Base-by-base conservation (phyloP, 1,284 basidiomycete genomes). In the Rhodotorula sp. region DNA sequence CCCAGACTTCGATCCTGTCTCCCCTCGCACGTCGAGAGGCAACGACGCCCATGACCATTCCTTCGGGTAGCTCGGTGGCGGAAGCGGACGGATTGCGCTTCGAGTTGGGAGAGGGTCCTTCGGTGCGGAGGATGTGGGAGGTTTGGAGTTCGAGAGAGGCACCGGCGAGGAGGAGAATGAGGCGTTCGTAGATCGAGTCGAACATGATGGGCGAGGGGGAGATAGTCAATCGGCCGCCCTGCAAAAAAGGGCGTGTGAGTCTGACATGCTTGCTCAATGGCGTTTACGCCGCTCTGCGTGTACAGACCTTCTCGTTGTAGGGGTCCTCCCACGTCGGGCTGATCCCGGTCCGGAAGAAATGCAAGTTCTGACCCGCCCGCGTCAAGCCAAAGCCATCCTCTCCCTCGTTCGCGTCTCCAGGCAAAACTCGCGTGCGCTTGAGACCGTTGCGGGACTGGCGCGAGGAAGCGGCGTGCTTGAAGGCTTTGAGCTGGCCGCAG, bases 301-400 rank as follows among this genome's bases (percentile, higher is more conserved):
- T n/a, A n/a, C n/a, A n/a, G n/a, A n/a, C 70, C 58, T 74, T 72
- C 54, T 65, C 71, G 66, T 74, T 74, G 62, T 69, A 74, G n/a
- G 70, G 66, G 51, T 74, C 73, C 55, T 74, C 73, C 73, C 73
- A 74, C 7, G 73, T 72, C 31, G 73, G 73, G 30, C n/a, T 50
- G 44, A 74, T 72, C 7, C 73, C 73, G 2, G 65, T 58, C 4
- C 70, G 58, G 68, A 74, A 74, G 54, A 74, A 74, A 57, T 74
- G 71, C 59, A 74, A 54, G 68, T 74, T 74, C 64, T 66, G 64
- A 15, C 73, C 71, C n/a, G 70, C 63, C 6, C 73, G 61, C 47
- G 48, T 61, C 26, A 72, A 56, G n/a, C 73, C 70, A 13, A 70
- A 47, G 20, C 48, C 40, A 22, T 72, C 70, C 34, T 73, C 67